Evolutionary conservation across 495 filamentous ascomycete genomes (phyloP), one percentile per base, ranked within the genome.

Genomic region (Jackrogersella minutella): DNA sequence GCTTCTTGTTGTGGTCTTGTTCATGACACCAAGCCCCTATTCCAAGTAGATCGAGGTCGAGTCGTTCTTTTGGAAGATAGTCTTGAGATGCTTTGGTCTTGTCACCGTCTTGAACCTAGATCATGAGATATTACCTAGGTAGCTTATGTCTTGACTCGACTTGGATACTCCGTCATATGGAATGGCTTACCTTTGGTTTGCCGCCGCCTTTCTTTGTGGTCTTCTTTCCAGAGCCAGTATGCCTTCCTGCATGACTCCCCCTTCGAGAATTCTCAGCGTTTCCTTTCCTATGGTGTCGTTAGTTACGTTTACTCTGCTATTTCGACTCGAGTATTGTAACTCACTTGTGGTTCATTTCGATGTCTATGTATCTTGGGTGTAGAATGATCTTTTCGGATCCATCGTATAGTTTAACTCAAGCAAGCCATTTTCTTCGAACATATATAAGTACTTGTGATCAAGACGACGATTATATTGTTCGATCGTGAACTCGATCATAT

Each of bases 1-100:
- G n/a, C n/a, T n/a, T n/a, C 31, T 54, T 28, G 11, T 34, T 39
- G 28, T 30, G 4, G 33, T 28, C 36, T 14, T 43, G 2, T 5
- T 43, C 16, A 43, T 19, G 5, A 10, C 52, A 41, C 37, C 52
- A 56, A 16, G 52, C 3, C 24, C 52, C 52, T 10, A 56, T 43
- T 30, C 36, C 24, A 10, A 56, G 52, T 37, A 56, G 21, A 37
- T 43, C 37, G n/a, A 39, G 11, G 22, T 43, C 14, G 14, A 56
- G 22, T 26, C n/a, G 28, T 2, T 43, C 37, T n/a, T 56, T 43
- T 11, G 22, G 8, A 4, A 17, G 17, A 43, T 2, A 1, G 0
- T 17, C 3, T 16, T 7, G 34, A 40, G 33, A 4, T 39, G 7
- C 10, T 33, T 41, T n/a, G n/a, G 10, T 8, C 24, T 17, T 10